phyloP scores from a whole-genome alignment of 805 yeast genomes.

The Saccharomycopsis sp. region DNA sequence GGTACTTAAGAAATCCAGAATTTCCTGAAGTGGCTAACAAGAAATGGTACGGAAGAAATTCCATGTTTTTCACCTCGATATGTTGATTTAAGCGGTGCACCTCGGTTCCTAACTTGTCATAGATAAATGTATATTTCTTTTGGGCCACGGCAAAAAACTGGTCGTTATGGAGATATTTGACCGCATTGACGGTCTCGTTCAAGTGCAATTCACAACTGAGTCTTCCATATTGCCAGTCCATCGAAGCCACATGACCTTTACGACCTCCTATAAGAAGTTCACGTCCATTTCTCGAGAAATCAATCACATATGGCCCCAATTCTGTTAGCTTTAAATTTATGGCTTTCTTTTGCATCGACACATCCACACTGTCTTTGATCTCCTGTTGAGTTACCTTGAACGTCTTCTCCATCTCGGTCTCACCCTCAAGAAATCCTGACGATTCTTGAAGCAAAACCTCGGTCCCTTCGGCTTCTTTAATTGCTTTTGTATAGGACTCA shows the following conservation, averaged over 20 bases:
- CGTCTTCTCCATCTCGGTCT: constrained; percentile 87
- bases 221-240: constrained; percentile 90
- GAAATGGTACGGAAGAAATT: constrained; percentile 90
- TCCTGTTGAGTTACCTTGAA: constrained; percentile 79
- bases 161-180: constrained; percentile 84
- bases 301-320: constrained; percentile 80
- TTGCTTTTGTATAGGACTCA: constrained; percentile 66
- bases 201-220: constrained; percentile 76
- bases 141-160: constrained; percentile 96
- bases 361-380: constrained; percentile 68
- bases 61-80: constrained; percentile 73
- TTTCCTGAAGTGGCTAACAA: constrained; percentile 83
- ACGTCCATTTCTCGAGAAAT: constrained; percentile 85
- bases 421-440: constrained; percentile 84
- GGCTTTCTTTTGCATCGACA: constrained; percentile 64
- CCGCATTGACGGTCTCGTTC: constrained; percentile 86
- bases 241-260: constrained; percentile 91
- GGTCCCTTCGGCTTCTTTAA: constrained; percentile 77
- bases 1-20: constrained; percentile 83
- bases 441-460: constrained; percentile 82
- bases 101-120: constrained; percentile 88
- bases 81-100: constrained; percentile 88
- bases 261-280: constrained; percentile 77
- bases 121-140: constrained; percentile 86
- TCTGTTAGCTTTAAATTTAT: constrained; percentile 67